Base-by-base conservation (phyloP, 495 filamentous ascomycete genomes). In the Talaromyces borbonicus region DNA sequence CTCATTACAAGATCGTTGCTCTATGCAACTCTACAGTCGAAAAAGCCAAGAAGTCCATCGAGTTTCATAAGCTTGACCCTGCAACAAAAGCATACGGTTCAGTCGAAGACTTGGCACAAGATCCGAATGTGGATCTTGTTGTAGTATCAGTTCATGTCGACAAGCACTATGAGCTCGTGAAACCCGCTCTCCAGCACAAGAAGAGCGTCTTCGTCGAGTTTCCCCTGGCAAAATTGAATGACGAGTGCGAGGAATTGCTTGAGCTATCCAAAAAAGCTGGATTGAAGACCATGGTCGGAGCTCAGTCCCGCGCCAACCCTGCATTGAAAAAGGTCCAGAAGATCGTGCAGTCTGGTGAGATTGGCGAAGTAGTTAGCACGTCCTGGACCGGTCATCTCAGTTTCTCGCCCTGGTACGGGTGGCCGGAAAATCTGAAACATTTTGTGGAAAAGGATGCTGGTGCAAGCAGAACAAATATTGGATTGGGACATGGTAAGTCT, bases 131-230 rank as follows among this genome's bases (percentile, higher is more conserved):
- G 24, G 76, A 80, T 25, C 58, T 81, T 4, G 75, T 81, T 1
- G 72, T 79, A n/a, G 69, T 67, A 43, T 62, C 54, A 16, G 77
- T 75, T 0, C 60, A 74, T 4, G 74, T 79, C 0, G 77, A 78
- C 39, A 61, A 60, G 8, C 80, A 83, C 53, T 59, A 63, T 40
- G 48, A 45, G 5, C 56, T 68, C 16, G 54, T 61, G 8, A 52
- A 59, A 12, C 71, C 73, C 1, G 66, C 62, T 6, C 37, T 83
- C 5, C 46, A 55, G 14, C 73, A 72, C 1, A 73, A 74, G 11
- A 81, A 81, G 54, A 60, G 63, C 23, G 69, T 74, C 14, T 80
- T 63, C 39, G 65, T 74, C 14, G 79, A 83, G 52, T 82, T 79
- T 77, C 65, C 66, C 2, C 49, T 63, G 60, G 40, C 12, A 52